Conservation (phyloP, 2,329 filamentous ascomycete species). For the Hymenoscyphus occultus region DNA sequence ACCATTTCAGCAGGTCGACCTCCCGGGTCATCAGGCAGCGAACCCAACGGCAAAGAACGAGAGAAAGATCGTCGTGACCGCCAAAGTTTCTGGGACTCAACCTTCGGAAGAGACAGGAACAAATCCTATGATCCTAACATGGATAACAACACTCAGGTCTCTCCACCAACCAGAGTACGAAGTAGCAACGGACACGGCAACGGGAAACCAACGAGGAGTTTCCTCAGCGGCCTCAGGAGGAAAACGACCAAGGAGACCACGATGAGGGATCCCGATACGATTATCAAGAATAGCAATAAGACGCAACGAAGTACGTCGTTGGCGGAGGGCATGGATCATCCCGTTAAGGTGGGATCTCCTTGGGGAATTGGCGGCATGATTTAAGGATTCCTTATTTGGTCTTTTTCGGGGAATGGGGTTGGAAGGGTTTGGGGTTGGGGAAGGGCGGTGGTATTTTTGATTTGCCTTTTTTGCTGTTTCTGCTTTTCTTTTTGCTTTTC, state of each 20-base stretch:
- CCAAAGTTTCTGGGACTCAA: conserved; percentile 36
- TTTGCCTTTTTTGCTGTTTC: too few relatives aligned
- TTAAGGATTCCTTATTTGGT: background rate
- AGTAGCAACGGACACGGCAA: conserved; percentile 31
- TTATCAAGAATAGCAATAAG: background rate
- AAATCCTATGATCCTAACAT: conserved; percentile 21
- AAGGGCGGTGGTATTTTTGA: too few relatives aligned
- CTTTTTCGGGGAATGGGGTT: background rate
- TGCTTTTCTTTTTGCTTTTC: too few relatives aligned
- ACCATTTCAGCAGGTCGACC: conserved; percentile 14
- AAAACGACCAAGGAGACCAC: conserved; percentile 19
- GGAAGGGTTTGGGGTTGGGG: background rate
- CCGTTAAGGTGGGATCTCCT: background rate
- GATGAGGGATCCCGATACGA: background rate
- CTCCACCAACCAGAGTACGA: conserved; percentile 21
- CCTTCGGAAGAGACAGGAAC: conserved; percentile 35
- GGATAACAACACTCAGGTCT: conserved; percentile 12
- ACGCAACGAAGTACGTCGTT: background rate
- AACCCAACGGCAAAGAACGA: conserved; percentile 21
- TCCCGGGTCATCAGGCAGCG: conserved; percentile 27
- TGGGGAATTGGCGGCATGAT: background rate
- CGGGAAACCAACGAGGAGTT: conserved; percentile 31
- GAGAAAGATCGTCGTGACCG: conserved; percentile 19
- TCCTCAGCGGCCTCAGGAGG: conserved; percentile 31
- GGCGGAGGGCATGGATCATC: background rate